These are phyloP conservation scores for Colletotrichum tamarilloi DNA, from an alignment of 2,329 filamentous ascomycete genomes.

Conservation along the genomic window DNA sequence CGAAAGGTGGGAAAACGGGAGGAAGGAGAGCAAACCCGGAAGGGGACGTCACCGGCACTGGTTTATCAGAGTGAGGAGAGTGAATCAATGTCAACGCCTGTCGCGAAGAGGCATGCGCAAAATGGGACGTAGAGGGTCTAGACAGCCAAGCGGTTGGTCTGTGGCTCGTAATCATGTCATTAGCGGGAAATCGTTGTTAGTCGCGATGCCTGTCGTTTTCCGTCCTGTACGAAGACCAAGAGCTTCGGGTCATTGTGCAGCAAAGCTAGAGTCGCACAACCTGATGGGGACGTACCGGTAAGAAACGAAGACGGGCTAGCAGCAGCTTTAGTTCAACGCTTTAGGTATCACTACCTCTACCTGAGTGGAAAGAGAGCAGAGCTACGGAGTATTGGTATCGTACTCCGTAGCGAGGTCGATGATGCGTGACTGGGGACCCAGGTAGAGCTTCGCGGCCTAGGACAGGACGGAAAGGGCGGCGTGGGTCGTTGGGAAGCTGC, in stretches of 20 bases:
- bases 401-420: not conserved
- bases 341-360: constrained; percentile 2
- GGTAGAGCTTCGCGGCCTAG: not conserved
- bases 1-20: not conserved
- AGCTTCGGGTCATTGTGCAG: constrained; percentile 3
- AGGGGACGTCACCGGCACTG: not conserved
- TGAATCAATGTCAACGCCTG: not conserved
- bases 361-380: not conserved
- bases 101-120: not conserved
- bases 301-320: not conserved
- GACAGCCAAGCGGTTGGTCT: not conserved
- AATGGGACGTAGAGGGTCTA: not conserved
- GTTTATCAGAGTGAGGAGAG: not conserved
- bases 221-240: not conserved
- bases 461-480: constrained; percentile 14
- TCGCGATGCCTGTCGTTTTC: not conserved
- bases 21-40: not conserved
- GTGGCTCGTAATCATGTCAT: constrained; percentile 20
- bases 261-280: not conserved
- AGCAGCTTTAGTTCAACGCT: not conserved
- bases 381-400: not conserved
- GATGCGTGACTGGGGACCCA: constrained; percentile 20
- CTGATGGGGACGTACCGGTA: not conserved
- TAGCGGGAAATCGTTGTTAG: constrained; percentile 17
- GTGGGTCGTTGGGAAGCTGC: constrained; percentile 12